Base-by-base conservation (phyloP, 2,329 filamentous ascomycete genomes). In the Fusarium staphyleae region DNA sequence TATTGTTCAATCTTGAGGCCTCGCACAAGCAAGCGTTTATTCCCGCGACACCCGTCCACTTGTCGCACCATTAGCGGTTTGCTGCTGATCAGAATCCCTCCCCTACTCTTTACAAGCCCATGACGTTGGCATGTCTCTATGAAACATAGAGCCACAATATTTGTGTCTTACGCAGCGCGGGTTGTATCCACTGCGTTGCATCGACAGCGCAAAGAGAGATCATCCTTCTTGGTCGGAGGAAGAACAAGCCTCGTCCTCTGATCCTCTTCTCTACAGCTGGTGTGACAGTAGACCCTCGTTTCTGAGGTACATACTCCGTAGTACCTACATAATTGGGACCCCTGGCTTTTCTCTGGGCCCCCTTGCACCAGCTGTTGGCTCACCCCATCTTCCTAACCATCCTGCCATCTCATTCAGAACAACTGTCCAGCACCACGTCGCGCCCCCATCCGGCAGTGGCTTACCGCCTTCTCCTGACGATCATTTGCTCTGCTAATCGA, bases 381-480 rank as follows among this genome's bases (percentile, higher is more conserved):
- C 40, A 12, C 8, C n/a, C n/a, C n/a, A n/a, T n/a, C n/a, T n/a
- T n/a, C n/a, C n/a, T n/a, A 45, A 28, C 52, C 40, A 54, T 18
- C 52, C 6, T 22, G 19, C n/a, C n/a, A n/a, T n/a, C n/a, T n/a
- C n/a, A n/a, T n/a, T n/a, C 43, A 60, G 51, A 48, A 28, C 22
- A 49, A 18, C n/a, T 22, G 16, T 18, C 24, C 32, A 40, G 40
- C 37, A 55, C 54, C 49, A 60, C 47, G 49, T 49, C 46, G 34
- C 46, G 53, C 18, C 48, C 57, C 40, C 39, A 44, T 55, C 34
- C 51, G 52, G 49, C 57, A 60, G 62, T 62, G 55, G 60, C 53
- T 54, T 59, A 46, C 49, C 54, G 49, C 59, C 51, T 57, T 64
- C 62, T 63, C 65, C 62, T 66, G 62, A 65, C 50, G 60, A 66